Evolutionary conservation across 2,329 filamentous ascomycete species (phyloP), one percentile per base, ranked within the genome.

Genomic region (Colletotrichum cereale): DNA sequence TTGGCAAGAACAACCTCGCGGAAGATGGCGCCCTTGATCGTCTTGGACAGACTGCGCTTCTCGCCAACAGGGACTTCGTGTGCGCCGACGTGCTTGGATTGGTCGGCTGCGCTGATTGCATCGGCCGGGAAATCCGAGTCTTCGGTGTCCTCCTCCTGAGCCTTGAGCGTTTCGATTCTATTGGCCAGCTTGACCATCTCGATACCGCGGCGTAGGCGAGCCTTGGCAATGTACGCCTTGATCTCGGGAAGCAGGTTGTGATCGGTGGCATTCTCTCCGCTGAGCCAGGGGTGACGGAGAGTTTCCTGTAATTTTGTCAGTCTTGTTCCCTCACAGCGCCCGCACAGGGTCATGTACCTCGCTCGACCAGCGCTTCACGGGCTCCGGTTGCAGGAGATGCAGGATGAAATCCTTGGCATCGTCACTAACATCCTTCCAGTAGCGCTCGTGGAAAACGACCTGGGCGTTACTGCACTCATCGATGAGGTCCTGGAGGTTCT

Each of bases 191-290:
- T 98, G 86, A 98, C 93, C 78, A 97, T 91, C 83, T 98, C 94
- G 84, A 99, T 97, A 78, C 95, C 96, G 74, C 96, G 93, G 82
- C 93, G 93, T 76, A 99, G 92, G 73, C 95, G 94, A 68, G 94
- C 94, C 83, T 95, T 95, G 74, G 95, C 92, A 83, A 97, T 94
- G 86, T 96, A 97, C 63, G 95, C 92, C 83, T 93, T 93, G 86
- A 99, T 97, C 85, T 99, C 96, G 75, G 96, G 96, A 82, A 99
- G 85, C 89, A 99, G 89, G 87, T 99, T 95, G 89, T 98, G 95
- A 83, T 98, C 95, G 73, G 93, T 94, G 74, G 96, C 96, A 73
- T 90, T 96, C 85, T 96, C 89, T 81, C 96, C 96, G 79, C 90
- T 96, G 77, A 98, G 90, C 96, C 96, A 98, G 72, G 89, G 86